Evolutionary conservation across 2,329 filamentous ascomycete genomes (phyloP).

Genomic region (Byssothecium circinans): DNA sequence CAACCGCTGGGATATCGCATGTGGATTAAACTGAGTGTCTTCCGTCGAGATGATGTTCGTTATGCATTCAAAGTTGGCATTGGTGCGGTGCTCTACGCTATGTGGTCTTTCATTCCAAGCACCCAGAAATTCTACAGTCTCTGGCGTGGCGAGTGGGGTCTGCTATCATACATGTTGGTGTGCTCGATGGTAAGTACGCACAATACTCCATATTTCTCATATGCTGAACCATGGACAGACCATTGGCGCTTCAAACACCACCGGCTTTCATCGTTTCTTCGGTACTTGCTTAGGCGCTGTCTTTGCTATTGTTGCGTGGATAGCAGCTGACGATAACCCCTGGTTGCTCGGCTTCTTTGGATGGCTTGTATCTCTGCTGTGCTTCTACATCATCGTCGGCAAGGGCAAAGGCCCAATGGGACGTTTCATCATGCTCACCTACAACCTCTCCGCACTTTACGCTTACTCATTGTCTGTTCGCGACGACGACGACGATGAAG

Average conservation of each 20-base stretch:
- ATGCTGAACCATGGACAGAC: conserved; percentile 53
- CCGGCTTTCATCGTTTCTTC: conserved; percentile 80
- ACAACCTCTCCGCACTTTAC: conserved; percentile 93
- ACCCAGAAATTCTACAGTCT: conserved; percentile 80
- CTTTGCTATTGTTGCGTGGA: conserved; percentile 77
- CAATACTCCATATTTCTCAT: not conserved
- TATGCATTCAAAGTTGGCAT: conserved; percentile 94
- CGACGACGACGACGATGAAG: conserved; percentile 78
- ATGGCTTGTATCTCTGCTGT: conserved; percentile 76
- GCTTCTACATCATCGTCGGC: conserved; percentile 87
- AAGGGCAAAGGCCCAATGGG: conserved; percentile 85
- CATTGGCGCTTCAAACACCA: conserved; percentile 92
- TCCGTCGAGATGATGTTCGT: conserved; percentile 66
- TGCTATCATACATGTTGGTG: conserved; percentile 96
- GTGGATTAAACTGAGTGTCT: conserved; percentile 58
- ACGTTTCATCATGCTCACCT: conserved; percentile 90
- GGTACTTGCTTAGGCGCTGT: conserved; percentile 82
- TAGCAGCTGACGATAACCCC: conserved; percentile 71
- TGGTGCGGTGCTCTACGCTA: conserved; percentile 84
- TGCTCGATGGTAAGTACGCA: conserved; percentile 71
- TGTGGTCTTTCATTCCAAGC: conserved; percentile 79
- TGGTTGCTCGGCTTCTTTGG: conserved; percentile 77
- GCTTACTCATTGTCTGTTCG: conserved; percentile 84
- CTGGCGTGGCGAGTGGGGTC: conserved; percentile 95
- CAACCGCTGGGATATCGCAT: conserved; percentile 51